Conservation (phyloP, 805 yeast genomes). For the Cyberlindnera mississippiensis region DNA sequence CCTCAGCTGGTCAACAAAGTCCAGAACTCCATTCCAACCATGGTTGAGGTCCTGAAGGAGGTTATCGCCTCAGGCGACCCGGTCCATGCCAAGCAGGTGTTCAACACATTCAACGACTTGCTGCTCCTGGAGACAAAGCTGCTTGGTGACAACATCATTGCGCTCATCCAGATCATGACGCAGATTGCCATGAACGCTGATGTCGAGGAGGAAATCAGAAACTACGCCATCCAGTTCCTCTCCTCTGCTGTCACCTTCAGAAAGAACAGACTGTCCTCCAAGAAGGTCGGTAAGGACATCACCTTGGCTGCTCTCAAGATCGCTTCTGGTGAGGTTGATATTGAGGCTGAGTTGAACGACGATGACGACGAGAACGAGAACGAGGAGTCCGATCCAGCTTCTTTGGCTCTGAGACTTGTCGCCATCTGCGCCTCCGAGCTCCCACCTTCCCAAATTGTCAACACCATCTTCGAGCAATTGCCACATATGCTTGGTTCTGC, state of each 20-base stretch:
- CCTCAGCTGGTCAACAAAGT: slow-evolving; percentile 50
- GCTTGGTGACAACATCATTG: slow-evolving; percentile 69
- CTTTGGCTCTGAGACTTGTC: slow-evolving; percentile 75
- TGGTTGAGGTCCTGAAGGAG: slow-evolving; percentile 77
- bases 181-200: slow-evolving; percentile 65
- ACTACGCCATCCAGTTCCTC: slow-evolving; percentile 79
- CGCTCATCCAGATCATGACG: slow-evolving; percentile 66
- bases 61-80: slow-evolving; percentile 68
- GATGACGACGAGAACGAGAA: slow-evolving; percentile 91
- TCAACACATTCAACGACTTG: slow-evolving; percentile 81
- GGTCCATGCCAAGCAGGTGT: slow-evolving; percentile 67
- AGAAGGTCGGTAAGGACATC: slow-evolving; percentile 80
- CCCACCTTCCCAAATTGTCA: slow-evolving; percentile 90
- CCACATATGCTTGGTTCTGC: slow-evolving; percentile 53
- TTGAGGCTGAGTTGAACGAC: slow-evolving; percentile 65
- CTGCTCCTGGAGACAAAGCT: slow-evolving; percentile 72
- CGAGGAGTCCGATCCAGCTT: slow-evolving; percentile 79
- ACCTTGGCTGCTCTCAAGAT: slow-evolving; percentile 70
- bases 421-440: slow-evolving; percentile 75
- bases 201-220: slow-evolving; percentile 78
- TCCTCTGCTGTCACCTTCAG: slow-evolving; percentile 75
- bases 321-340: slow-evolving; percentile 79
- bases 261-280: slow-evolving; percentile 72
- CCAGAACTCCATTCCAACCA: slow-evolving; percentile 65
- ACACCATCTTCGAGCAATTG: slow-evolving; percentile 67